These are phyloP conservation scores for Hsuehochloa calcarea DNA, from an alignment of 176 grass and related monocot genomes.

Conservation along the genomic window DNA sequence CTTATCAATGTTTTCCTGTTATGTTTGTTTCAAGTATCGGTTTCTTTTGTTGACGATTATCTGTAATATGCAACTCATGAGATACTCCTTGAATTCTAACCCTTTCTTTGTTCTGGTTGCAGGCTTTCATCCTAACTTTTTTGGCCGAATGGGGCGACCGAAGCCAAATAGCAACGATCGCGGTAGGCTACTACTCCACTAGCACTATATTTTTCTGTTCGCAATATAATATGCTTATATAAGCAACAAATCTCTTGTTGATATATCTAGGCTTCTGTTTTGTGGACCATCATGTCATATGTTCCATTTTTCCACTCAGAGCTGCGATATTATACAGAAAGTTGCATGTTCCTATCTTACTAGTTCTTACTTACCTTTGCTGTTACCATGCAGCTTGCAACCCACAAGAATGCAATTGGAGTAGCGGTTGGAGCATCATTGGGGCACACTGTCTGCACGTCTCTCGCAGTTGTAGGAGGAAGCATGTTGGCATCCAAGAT, in stretches of 20 bases:
- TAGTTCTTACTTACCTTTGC: neutral
- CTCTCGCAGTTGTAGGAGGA: conserved; percentile 75
- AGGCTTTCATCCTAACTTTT: conserved; percentile 94
- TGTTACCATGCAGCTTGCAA: conserved; percentile 53
- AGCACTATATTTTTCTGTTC: neutral
- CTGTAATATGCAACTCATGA: neutral
- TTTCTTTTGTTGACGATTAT: neutral
- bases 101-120: conserved; percentile 21
- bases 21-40: neutral
- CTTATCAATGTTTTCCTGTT: neutral
- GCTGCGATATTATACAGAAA: neutral
- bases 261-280: neutral
- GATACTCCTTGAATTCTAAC: conserved; percentile 13
- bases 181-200: conserved; percentile 32
- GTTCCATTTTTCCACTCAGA: neutral
- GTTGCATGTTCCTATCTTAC: neutral
- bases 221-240: neutral
- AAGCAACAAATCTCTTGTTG: neutral
- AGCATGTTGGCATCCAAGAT: conserved; percentile 90
- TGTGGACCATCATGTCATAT: neutral
- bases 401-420: conserved; percentile 86
- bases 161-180: conserved; percentile 94
- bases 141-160: conserved; percentile 87
- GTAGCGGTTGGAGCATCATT: conserved; percentile 74
- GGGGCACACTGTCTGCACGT: conserved; percentile 78